Conservation (phyloP, 306 rosid genomes). For the Luffa aegyptiaca region DNA sequence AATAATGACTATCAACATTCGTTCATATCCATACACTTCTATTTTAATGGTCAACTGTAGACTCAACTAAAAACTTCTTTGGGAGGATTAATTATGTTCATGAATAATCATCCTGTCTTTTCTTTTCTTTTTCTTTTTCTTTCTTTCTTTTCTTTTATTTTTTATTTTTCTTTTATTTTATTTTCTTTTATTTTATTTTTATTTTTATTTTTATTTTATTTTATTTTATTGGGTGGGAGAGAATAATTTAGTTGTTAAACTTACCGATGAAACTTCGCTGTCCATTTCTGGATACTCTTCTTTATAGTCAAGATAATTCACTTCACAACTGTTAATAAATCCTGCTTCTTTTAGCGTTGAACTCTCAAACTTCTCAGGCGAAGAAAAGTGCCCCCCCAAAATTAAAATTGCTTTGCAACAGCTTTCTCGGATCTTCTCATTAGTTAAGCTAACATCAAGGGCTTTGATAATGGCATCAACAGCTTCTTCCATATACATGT, state of each 20-base stretch:
- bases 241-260: background rate
- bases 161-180: background rate
- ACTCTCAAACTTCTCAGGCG: constrained; percentile 31
- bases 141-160: background rate
- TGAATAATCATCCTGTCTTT: background rate
- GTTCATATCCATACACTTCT: background rate
- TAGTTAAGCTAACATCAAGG: constrained; percentile 52
- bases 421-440: constrained; percentile 30
- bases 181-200: background rate
- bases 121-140: background rate
- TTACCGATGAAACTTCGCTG: constrained; percentile 28
- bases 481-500: constrained; percentile 46
- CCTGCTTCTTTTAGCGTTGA: constrained; percentile 29
- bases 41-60: background rate
- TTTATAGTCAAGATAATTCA: constrained; percentile 19
- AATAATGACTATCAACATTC: background rate
- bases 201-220: background rate
- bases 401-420: constrained; percentile 55
- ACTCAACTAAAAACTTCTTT: background rate
- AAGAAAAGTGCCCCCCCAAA: constrained; percentile 54
- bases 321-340: constrained; percentile 15
- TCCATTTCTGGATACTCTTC: constrained; percentile 18
- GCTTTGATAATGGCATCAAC: constrained; percentile 48
- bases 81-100: background rate
- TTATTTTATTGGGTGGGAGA: background rate